These are phyloP conservation scores for Dothideomycetes sp. DNA, from an alignment of 2,329 filamentous ascomycete species.

Conservation along the genomic window DNA sequence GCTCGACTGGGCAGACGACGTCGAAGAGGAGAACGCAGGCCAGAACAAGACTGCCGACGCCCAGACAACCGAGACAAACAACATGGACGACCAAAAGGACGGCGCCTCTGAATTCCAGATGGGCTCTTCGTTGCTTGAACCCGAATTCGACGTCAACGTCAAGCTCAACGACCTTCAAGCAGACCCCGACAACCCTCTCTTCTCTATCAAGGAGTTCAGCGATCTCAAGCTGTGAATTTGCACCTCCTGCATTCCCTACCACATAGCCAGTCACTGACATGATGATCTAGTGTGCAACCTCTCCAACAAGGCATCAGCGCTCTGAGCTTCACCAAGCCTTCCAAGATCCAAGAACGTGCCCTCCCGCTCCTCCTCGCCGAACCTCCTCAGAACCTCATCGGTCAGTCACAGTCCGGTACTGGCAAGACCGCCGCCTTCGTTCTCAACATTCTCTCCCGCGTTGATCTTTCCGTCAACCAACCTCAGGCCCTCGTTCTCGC, in stretches of 20 bases:
- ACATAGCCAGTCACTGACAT: conserved; percentile 16
- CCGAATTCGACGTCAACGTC: conserved; percentile 81
- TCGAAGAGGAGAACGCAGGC: conserved; percentile 13
- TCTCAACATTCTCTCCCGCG: conserved; percentile 77
- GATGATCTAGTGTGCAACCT: conserved; percentile 41
- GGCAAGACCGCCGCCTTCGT: conserved; percentile 97
- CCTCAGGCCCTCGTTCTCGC: conserved; percentile 86
- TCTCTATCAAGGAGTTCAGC: conserved; percentile 74
- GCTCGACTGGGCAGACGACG: conserved; percentile 29
- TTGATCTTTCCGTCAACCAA: conserved; percentile 61
- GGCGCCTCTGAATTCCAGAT: conserved; percentile 35
- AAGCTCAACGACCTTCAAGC: conserved; percentile 83
- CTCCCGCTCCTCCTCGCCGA: conserved; percentile 78
- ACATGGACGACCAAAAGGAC: conserved; percentile 25
- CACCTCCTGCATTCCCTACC: background rate
- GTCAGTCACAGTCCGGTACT: conserved; percentile 97
- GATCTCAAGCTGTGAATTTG: conserved; percentile 72
- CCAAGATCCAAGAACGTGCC: conserved; percentile 94
- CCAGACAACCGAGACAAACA: conserved; percentile 8
- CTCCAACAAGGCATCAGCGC: conserved; percentile 69
- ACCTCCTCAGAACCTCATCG: conserved; percentile 90
- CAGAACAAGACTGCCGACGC: conserved; percentile 8
- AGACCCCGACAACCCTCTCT: conserved; percentile 78
- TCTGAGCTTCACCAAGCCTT: conserved; percentile 88
- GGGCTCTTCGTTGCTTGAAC: conserved; percentile 48